Conservation (phyloP, 768 basidiomycete species). For the Auriscalpium vulgare region DNA sequence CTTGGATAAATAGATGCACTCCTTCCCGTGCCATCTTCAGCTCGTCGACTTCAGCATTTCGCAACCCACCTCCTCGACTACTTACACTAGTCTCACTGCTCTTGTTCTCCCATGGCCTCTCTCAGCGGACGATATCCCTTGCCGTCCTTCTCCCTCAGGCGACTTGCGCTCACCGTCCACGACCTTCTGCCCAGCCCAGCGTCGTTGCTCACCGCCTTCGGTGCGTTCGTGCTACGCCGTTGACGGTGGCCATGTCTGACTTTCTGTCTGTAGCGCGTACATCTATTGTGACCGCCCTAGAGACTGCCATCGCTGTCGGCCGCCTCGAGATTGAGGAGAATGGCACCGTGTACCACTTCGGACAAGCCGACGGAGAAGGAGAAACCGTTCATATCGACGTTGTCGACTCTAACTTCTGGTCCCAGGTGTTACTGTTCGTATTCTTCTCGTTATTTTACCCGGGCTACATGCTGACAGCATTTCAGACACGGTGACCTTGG, state of each 20-base stretch:
- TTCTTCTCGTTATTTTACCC: too few relatives aligned
- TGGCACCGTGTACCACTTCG: conserved; percentile 19
- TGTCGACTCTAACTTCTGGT: conserved; percentile 26
- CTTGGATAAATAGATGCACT: neutral
- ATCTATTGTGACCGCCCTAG: conserved; percentile 20
- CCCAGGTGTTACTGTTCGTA: conserved; percentile 23
- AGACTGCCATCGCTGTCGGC: conserved; percentile 18
- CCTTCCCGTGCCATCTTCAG: neutral
- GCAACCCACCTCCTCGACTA: neutral
- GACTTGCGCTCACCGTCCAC: neutral
- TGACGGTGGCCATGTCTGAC: neutral
- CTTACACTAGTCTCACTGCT: neutral
- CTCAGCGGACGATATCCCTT: neutral
- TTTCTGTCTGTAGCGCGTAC: conserved; percentile 16
- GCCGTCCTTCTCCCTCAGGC: neutral
- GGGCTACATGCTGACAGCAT: too few relatives aligned
- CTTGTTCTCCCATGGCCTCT: neutral
- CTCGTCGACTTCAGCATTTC: neutral
- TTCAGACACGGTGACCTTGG: conserved; percentile 26
- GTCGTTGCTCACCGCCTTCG: conserved; percentile 1
- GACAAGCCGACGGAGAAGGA: conserved; percentile 8
- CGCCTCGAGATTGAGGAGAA: conserved; percentile 23
- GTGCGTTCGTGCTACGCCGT: neutral
- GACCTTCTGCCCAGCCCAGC: neutral
- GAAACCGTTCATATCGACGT: conserved; percentile 20